Base-by-base conservation (phyloP, 208 protist species). In the Sergeia podlipaevii region DNA sequence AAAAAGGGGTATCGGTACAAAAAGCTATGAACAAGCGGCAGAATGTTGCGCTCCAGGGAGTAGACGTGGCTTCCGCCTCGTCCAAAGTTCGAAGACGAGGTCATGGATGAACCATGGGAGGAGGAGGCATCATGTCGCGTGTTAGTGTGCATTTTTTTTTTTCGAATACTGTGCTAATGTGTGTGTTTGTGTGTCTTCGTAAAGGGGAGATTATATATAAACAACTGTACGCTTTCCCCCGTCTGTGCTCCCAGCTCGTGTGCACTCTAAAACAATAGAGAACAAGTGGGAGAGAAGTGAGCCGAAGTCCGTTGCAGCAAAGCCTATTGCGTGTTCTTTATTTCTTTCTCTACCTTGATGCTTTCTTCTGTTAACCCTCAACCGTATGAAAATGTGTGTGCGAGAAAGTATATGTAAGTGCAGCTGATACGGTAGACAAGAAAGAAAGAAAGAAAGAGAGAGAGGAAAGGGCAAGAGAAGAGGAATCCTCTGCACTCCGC, bases 321-420 rank as follows among this genome's bases (percentile, higher is more conserved):
- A 46, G n/a, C 33, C 41, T 30, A 50, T 61, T 5, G 11, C 7
- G 5, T n/a, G n/a, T 39, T 30, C 27, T 51, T 39, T 50, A 39
- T 50, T 67, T 59, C 20, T 34, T 30, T 47, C 34, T 32, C 20
- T 15, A 37, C 34, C 10, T 63, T 48, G 33, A 38, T 41, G 46
- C 28, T 18, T 3, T 23, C 2, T 46, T 27, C 3, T 8, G 21
- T 51, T n/a, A n/a, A n/a, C n/a, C n/a, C n/a, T n/a, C n/a, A n/a
- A n/a, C n/a, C n/a, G n/a, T n/a, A n/a, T n/a, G n/a, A 33, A n/a
- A 44, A 20, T 53, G 34, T 50, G 33, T 36, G 20, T 50, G 23
- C 4, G n/a, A 4, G 4, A 17, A 27, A 4, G 47, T 7, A 18
- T 24, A 10, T 38, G 33, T 38, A 15, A 10, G 10, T 10, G 41